phyloP scores from a whole-genome alignment of 2,329 filamentous ascomycete species.

The Cercospora canescens region DNA sequence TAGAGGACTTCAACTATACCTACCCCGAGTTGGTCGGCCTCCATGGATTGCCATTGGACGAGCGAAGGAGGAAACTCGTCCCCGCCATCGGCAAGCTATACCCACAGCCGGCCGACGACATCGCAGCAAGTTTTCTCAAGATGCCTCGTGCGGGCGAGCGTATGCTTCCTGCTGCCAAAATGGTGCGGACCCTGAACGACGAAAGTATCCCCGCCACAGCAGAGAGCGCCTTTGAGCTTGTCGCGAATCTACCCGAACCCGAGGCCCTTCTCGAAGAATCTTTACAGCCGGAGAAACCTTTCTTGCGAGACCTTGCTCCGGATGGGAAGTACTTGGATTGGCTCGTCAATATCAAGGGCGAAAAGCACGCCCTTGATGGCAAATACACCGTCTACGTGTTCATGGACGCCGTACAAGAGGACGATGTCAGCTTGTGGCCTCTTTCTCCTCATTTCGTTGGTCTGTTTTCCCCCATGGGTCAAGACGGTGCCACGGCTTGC shows the following conservation, averaged over 20 bases:
- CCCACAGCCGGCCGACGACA: conserved; percentile 1
- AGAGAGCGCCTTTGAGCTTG: not conserved
- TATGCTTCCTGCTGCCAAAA: not conserved
- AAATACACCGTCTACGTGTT: not conserved
- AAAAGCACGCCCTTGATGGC: conserved; percentile 4
- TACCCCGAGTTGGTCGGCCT: not conserved
- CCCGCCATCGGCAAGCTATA: not conserved
- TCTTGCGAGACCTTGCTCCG: not conserved
- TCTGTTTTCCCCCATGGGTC: not conserved
- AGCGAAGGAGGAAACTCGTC: not conserved
- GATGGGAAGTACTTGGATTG: not conserved
- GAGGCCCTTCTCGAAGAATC: not conserved
- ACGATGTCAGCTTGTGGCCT: not conserved
- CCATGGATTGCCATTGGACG: not conserved
- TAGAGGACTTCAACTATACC: conserved; percentile 6
- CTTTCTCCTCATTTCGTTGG: not conserved
- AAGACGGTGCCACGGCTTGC: not conserved
- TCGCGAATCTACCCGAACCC: not conserved
- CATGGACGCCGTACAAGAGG: not conserved
- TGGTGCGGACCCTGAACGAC: not conserved
- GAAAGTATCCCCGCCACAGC: not conserved
- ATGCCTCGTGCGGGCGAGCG: not conserved
- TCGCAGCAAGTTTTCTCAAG: not conserved
- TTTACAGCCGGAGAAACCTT: not conserved
- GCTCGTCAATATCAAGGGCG: conserved; percentile 1